A percentile compares a stretch with the other conserved stretches of the same genome.
phyloP scores from a whole-genome alignment of 2,329 filamentous ascomycete species.

The Aspergillus sergii region DNA sequence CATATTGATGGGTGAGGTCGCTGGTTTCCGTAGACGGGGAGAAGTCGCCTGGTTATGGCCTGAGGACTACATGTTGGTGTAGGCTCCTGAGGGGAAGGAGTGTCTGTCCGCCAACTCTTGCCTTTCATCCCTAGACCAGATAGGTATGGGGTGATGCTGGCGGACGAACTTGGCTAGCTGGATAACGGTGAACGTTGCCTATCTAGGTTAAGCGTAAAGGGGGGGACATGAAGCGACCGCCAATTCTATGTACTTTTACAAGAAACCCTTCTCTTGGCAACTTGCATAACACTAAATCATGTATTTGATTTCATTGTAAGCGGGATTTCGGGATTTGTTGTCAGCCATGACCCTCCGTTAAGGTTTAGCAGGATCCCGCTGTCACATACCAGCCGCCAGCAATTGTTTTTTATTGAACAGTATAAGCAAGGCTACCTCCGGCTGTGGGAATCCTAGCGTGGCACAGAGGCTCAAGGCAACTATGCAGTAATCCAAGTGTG shows the following conservation, averaged over 20 bases:
- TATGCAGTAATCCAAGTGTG: background rate
- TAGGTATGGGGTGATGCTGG: background rate
- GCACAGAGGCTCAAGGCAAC: background rate
- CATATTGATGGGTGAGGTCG: background rate
- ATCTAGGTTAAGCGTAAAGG: background rate
- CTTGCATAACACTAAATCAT: background rate
- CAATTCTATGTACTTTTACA: background rate
- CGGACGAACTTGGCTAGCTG: background rate
- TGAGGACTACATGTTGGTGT: background rate
- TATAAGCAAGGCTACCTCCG: background rate
- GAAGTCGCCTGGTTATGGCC: background rate
- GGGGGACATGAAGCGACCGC: background rate
- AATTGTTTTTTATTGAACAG: background rate
- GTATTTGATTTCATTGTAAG: background rate
- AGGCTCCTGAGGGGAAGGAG: background rate
- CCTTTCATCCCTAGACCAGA: background rate
- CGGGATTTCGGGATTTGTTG: background rate
- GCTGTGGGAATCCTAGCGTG: too few species aligned
- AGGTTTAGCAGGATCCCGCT: background rate
- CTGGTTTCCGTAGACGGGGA: background rate
- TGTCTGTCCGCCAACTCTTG: background rate
- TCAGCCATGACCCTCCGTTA: background rate
- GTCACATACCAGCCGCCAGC: background rate
- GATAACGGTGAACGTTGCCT: background rate
- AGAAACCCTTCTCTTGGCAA: background rate